Conservation (phyloP, 371 early-diverging fungal species). For the Catenaria anguillulae region DNA sequence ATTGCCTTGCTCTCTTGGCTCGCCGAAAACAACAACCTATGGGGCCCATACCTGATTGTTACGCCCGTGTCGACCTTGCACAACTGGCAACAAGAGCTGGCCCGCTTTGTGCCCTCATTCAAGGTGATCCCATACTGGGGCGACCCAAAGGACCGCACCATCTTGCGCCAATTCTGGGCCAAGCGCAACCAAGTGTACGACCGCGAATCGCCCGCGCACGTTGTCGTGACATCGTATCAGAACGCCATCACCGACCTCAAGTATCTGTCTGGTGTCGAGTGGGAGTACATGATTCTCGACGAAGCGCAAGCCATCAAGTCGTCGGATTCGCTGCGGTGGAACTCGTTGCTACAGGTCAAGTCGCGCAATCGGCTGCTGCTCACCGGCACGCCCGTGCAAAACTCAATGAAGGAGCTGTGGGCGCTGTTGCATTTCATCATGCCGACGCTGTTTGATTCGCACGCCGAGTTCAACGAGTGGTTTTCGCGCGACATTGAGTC, state of each 20-base stretch:
- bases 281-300: constrained; percentile 97
- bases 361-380: constrained; percentile 82
- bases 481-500: constrained; percentile 89
- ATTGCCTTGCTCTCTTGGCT: constrained; percentile 23
- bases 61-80: constrained; percentile 92
- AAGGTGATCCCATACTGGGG: constrained; percentile 89
- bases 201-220: constrained; percentile 76
- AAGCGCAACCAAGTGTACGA: constrained; percentile 54
- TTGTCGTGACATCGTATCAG: constrained; percentile 80
- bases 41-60: constrained; percentile 93
- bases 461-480: constrained; percentile 89
- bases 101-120: constrained; percentile 77
- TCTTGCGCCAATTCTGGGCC: constrained; percentile 68
- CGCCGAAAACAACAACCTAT: constrained; percentile 56
- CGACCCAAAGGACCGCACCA: constrained; percentile 69
- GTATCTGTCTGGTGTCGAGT: constrained; percentile 76
- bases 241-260: constrained; percentile 65
- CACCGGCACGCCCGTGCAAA: constrained; percentile 96
- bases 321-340: constrained; percentile 79
- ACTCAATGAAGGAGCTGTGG: constrained; percentile 95
- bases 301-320: constrained; percentile 98
- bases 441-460: constrained; percentile 93
- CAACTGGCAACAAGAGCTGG: constrained; percentile 95
- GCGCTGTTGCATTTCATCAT: constrained; percentile 95
- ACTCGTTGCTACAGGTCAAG: constrained; percentile 78